phyloP scores from a whole-genome alignment of 2,329 filamentous ascomycete genomes.

The Aspergillus piperis region DNA sequence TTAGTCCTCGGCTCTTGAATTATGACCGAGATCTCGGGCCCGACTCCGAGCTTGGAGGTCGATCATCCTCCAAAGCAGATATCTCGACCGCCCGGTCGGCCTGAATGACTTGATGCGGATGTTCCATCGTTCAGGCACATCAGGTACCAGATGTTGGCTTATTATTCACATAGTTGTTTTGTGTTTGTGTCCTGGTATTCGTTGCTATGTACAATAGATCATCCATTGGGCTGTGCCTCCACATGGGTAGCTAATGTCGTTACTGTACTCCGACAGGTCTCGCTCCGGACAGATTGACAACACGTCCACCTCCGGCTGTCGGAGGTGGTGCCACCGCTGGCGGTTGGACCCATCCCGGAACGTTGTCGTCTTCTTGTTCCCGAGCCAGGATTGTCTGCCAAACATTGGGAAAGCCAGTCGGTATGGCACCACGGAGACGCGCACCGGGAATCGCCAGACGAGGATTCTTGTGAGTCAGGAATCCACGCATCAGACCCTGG shows the following conservation, averaged over 20 bases:
- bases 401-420: conserved; percentile 67
- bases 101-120: neutral
- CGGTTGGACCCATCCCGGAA: conserved; percentile 73
- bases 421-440: conserved; percentile 41
- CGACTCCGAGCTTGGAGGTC: neutral
- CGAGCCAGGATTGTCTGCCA: conserved; percentile 68
- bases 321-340: conserved; percentile 25
- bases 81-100: neutral
- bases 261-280: conserved; percentile 50
- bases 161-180: neutral
- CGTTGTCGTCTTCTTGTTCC: conserved; percentile 61
- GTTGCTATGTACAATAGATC: neutral
- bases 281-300: conserved; percentile 60
- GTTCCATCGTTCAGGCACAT: neutral
- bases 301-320: conserved; percentile 50
- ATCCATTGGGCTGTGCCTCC: neutral
- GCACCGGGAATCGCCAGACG: conserved; percentile 83
- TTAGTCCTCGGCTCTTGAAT: neutral
- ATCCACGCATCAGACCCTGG: conserved; percentile 80
- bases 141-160: neutral
- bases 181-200: neutral
- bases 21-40: conserved; percentile 2
- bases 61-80: neutral
- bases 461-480: conserved; percentile 73
- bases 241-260: neutral